Evolutionary conservation across 2,329 filamentous ascomycete genomes (phyloP).

Genomic region (Aspergillus costaricaensis): DNA sequence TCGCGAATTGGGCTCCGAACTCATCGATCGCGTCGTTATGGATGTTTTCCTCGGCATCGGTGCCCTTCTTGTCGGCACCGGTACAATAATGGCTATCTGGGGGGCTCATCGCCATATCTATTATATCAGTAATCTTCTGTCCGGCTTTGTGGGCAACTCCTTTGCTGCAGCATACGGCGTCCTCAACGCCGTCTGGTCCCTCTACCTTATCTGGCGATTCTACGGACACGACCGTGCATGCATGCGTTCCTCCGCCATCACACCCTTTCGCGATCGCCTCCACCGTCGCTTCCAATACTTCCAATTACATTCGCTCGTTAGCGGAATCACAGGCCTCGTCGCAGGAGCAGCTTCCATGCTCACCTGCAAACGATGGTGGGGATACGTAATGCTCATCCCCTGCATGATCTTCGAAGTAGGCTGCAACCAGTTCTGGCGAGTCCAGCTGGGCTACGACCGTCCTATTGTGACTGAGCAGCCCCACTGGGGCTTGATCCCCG

Average conservation of each 20-base stretch:
- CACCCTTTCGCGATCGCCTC: slow-evolving; percentile 32
- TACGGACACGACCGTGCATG: slow-evolving; percentile 39
- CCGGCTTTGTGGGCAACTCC: slow-evolving; percentile 58
- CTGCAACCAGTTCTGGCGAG: slow-evolving; percentile 54
- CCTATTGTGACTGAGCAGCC: slow-evolving; percentile 24
- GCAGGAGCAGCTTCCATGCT: slow-evolving; percentile 54
- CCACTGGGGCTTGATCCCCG: background rate
- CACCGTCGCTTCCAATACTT: slow-evolving; percentile 44
- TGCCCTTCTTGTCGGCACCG: slow-evolving; percentile 52
- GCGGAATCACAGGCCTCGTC: slow-evolving; percentile 49
- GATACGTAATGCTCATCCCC: slow-evolving; percentile 54
- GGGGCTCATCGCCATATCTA: slow-evolving; percentile 49
- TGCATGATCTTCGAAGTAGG: slow-evolving; percentile 51
- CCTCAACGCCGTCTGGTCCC: slow-evolving; percentile 52
- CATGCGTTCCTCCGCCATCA: slow-evolving; percentile 21
- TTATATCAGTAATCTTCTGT: slow-evolving; percentile 54
- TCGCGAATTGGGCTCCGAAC: slow-evolving; percentile 54
- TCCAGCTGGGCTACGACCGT: slow-evolving; percentile 50
- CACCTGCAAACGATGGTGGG: slow-evolving; percentile 55
- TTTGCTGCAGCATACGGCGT: slow-evolving; percentile 54
- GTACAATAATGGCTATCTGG: slow-evolving; percentile 57
- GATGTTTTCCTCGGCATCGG: slow-evolving; percentile 54
- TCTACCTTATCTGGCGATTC: slow-evolving; percentile 46
- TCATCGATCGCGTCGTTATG: slow-evolving; percentile 54
- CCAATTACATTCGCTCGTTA: slow-evolving; percentile 48